Evolutionary conservation across 345 rosid genomes (phyloP).

Genomic region (Citrus mangshanensis): DNA sequence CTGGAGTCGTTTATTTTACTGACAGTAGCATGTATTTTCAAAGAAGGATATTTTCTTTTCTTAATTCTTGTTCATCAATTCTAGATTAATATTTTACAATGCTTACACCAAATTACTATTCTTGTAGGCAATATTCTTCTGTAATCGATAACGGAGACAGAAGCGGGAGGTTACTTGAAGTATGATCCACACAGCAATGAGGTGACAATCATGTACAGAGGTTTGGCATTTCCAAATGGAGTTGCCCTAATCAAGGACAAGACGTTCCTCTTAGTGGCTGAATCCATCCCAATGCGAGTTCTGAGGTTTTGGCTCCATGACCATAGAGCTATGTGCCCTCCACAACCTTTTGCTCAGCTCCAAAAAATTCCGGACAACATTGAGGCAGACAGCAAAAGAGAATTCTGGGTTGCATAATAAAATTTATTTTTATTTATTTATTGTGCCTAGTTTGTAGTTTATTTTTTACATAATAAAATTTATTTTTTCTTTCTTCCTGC

Average conservation of each 20-base stretch:
- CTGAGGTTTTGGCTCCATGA: constrained; percentile 18
- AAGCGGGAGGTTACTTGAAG: constrained; percentile 41
- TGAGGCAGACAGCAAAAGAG: constrained; percentile 38
- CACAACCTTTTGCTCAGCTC: constrained; percentile 22
- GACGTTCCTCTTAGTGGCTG: constrained; percentile 38
- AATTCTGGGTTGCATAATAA: constrained; percentile 49
- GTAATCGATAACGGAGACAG: constrained; percentile 25
- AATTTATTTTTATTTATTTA: no score
- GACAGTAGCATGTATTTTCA: constrained; percentile 39
- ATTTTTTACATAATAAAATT: no score
- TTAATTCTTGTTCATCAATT: no score
- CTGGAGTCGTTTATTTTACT: constrained; percentile 49
- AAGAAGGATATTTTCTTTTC: constrained; percentile 30
- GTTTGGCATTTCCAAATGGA: constrained; percentile 48
- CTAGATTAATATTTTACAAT: no score
- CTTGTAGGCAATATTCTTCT: constrained; percentile 21
- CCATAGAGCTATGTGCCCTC: not conserved
- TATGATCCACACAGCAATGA: constrained; percentile 30
- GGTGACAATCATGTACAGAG: constrained; percentile 25
- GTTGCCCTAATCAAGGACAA: constrained; percentile 45
- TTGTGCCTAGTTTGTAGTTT: no score
- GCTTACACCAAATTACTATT: no score
- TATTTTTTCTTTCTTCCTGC: no score
- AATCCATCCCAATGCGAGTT: constrained; percentile 23
- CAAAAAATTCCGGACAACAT: constrained; percentile 41